Conservation (phyloP, 208 protist species). For the Trypanosoma theileri region DNA sequence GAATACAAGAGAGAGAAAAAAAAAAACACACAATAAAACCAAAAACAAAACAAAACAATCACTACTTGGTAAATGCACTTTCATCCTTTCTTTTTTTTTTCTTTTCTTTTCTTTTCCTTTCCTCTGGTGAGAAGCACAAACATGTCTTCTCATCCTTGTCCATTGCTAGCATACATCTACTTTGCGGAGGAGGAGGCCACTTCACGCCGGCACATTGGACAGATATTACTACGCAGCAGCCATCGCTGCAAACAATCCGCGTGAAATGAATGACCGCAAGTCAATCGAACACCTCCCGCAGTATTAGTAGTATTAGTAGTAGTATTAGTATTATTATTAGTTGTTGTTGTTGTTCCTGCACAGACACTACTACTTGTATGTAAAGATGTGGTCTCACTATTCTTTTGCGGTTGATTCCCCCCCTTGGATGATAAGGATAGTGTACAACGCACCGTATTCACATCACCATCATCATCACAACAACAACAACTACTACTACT, state of each 20-base stretch:
- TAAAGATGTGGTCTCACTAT: no score
- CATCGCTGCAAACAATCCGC: constrained; percentile 72
- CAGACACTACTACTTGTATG: background rate
- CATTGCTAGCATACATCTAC: no score
- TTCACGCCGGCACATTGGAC: constrained; percentile 59
- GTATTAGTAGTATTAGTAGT: background rate
- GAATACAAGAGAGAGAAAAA: background rate
- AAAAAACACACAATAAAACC: background rate
- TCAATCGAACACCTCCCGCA: constrained; percentile 30
- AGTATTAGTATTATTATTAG: background rate
- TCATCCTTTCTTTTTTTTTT: constrained; percentile 2
- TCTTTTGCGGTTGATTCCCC: no score
- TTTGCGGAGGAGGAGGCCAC: background rate
- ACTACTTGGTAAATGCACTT: no score
- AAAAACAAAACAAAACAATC: background rate
- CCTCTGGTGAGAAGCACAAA: no score
- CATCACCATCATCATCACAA: background rate
- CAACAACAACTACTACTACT: background rate
- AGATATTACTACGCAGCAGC: constrained; percentile 49
- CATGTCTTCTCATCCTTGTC: no score
- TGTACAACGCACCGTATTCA: no score
- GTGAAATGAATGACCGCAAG: constrained; percentile 63
- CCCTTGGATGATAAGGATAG: no score
- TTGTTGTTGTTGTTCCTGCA: background rate
- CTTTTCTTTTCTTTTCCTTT: background rate